These are phyloP conservation scores for Claviceps citrina DNA, from an alignment of 2,329 filamentous ascomycete genomes.

Conservation along the genomic window DNA sequence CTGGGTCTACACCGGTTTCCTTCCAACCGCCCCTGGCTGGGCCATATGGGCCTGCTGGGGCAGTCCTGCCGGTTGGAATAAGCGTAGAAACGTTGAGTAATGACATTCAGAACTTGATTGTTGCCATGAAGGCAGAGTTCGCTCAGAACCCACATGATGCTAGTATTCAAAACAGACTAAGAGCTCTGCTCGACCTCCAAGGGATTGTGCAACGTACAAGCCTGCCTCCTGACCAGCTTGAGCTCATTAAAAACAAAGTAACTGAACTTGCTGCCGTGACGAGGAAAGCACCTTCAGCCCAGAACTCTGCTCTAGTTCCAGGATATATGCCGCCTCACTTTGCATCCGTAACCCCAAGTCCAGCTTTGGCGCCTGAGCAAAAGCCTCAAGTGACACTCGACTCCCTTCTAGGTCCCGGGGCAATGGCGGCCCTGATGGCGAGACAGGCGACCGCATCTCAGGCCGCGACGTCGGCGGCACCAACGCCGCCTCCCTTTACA, in stretches of 20 bases:
- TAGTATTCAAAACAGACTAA: constrained; percentile 62
- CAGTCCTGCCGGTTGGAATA: constrained; percentile 29
- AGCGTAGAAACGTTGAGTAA: constrained; percentile 62
- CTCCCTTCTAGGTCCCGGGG: constrained; percentile 42
- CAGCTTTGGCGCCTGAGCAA: constrained; percentile 18
- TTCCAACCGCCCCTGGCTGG: constrained; percentile 28
- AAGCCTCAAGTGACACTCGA: constrained; percentile 35
- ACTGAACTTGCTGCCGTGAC: constrained; percentile 54
- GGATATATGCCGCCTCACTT: constrained; percentile 20
- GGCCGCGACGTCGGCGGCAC: constrained; percentile 24
- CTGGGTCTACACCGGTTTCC: constrained; percentile 19
- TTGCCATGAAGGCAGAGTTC: constrained; percentile 56
- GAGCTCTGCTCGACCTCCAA: constrained; percentile 75
- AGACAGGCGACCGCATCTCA: constrained; percentile 37
- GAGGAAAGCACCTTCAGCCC: constrained; percentile 34
- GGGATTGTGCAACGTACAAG: constrained; percentile 56
- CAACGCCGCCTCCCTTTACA: constrained; percentile 19
- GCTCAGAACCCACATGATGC: constrained; percentile 61
- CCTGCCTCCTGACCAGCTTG: constrained; percentile 66
- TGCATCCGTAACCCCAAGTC: constrained; percentile 19
- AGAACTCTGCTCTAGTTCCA: constrained; percentile 25
- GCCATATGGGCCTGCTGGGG: constrained; percentile 18
- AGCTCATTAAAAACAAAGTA: constrained; percentile 73
- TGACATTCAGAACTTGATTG: constrained; percentile 69
- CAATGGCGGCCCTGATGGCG: constrained; percentile 43